Percentiles rank a stretch among this genome's conserved stretches.
These are phyloP conservation scores for Pleurostoma richardsiae DNA, from an alignment of 2,329 filamentous ascomycete genomes.

Conservation along the genomic window DNA sequence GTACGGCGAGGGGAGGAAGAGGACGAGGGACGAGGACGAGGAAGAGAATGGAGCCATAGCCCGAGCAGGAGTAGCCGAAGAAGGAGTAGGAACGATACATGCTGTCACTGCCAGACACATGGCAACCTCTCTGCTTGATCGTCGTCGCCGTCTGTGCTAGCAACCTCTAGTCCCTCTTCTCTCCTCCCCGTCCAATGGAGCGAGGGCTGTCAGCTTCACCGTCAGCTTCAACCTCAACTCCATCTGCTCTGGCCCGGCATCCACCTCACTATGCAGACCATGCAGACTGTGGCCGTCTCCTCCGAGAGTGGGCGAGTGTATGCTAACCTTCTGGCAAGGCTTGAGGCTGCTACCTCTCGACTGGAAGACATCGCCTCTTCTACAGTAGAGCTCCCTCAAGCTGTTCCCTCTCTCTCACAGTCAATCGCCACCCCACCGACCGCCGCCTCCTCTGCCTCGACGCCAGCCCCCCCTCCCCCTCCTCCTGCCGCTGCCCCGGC, in stretches of 20 bases:
- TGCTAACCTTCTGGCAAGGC: constrained; percentile 58
- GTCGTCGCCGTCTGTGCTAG: too few relatives aligned
- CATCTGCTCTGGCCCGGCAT: neutral
- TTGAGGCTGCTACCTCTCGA: constrained; percentile 93
- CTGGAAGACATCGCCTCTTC: constrained; percentile 93
- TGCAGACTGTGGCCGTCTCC: constrained; percentile 1
- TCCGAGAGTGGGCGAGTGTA: constrained; percentile 20
- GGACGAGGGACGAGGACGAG: too few relatives aligned
- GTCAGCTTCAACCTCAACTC: neutral
- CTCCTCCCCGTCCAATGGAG: too few relatives aligned
- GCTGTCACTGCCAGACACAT: too few relatives aligned
- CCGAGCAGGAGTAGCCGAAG: too few relatives aligned
- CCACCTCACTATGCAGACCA: neutral
- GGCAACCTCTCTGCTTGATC: too few relatives aligned
- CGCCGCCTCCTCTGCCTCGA: constrained; percentile 21
- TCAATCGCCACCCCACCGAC: constrained; percentile 26
- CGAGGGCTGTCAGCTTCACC: too few relatives aligned
- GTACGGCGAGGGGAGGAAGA: too few relatives aligned
- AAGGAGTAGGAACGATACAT: too few relatives aligned
- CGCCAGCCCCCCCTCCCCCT: constrained; percentile 27
- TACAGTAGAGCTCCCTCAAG: constrained; percentile 54
- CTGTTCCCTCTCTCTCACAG: constrained; percentile 38
- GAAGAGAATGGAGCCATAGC: too few relatives aligned
- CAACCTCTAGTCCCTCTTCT: too few relatives aligned
- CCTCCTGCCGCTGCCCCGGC: constrained; percentile 29